Conservation (phyloP, 768 basidiomycete genomes). For the Hemileccinum rubropunctum region DNA sequence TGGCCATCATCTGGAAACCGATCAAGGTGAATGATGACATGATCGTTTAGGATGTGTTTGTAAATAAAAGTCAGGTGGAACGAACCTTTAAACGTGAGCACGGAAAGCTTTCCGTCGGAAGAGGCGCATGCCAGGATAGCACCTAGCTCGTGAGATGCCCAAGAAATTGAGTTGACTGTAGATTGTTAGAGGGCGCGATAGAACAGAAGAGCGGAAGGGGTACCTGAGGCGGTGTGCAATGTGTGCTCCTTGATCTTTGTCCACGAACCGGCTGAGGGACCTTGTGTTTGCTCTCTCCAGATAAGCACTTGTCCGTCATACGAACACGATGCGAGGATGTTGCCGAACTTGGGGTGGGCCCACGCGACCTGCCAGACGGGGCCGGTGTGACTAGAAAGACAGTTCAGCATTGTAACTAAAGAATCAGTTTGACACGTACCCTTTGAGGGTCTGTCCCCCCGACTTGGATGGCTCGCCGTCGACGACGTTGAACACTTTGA, state of each 20-base stretch:
- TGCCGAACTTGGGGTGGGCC: slow-evolving; percentile 97
- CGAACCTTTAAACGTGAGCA: slow-evolving; percentile 93
- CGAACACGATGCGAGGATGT: slow-evolving; percentile 96
- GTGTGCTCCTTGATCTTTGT: slow-evolving; percentile 94
- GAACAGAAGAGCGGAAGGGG: neutral
- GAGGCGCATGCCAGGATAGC: slow-evolving; percentile 96
- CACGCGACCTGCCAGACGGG: slow-evolving; percentile 99
- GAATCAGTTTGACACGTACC: slow-evolving; percentile 43
- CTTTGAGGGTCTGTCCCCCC: slow-evolving; percentile 72
- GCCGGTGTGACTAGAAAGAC: slow-evolving; percentile 75
- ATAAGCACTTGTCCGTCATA: slow-evolving; percentile 98
- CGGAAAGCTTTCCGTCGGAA: slow-evolving; percentile 95
- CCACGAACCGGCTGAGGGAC: slow-evolving; percentile 66
- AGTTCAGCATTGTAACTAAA: neutral
- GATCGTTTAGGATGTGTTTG: neutral
- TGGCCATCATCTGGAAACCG: slow-evolving; percentile 80
- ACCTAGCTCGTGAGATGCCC: slow-evolving; percentile 98
- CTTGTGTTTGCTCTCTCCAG: slow-evolving; percentile 84
- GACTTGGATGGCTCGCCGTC: slow-evolving; percentile 77
- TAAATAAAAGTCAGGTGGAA: slow-evolving; percentile 6
- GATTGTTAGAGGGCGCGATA: neutral
- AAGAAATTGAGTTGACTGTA: slow-evolving; percentile 93
- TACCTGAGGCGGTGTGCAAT: slow-evolving; percentile 91
- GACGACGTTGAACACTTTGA: slow-evolving; percentile 93
- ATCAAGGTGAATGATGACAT: neutral